Evolutionary conservation across 2,329 filamentous ascomycete species (phyloP).

Genomic region (Pseudopyricularia cyperi): DNA sequence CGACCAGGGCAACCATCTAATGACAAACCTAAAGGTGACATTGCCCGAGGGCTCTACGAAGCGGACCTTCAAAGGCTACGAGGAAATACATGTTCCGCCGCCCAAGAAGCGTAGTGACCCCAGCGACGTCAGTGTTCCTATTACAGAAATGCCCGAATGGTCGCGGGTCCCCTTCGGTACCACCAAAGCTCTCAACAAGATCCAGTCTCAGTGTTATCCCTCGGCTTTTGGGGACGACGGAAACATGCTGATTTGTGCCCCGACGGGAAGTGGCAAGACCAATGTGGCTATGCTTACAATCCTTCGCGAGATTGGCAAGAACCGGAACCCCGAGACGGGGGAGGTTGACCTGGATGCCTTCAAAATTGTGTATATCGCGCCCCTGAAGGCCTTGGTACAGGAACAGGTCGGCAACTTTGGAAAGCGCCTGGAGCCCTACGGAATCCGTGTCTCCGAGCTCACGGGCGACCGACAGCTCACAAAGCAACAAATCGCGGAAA

Average conservation of each 20-base stretch:
- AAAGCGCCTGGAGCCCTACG: conserved; percentile 77
- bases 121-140: conserved; percentile 68
- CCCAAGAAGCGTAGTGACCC: conserved; percentile 80
- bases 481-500: conserved; percentile 96
- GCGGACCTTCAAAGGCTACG: conserved; percentile 91
- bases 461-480: conserved; percentile 97
- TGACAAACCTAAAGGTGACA: conserved; percentile 96
- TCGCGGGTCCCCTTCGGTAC: conserved; percentile 73
- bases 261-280: conserved; percentile 94
- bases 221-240: conserved; percentile 87
- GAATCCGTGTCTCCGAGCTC: conserved; percentile 85
- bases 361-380: conserved; percentile 97
- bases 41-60: conserved; percentile 92
- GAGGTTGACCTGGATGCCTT: conserved; percentile 92
- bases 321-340: conserved; percentile 78
- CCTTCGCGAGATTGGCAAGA: conserved; percentile 90
- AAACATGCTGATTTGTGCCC: conserved; percentile 95
- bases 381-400: conserved; percentile 87
- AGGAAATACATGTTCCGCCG: conserved; percentile 92
- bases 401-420: conserved; percentile 98
- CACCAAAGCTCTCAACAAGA: conserved; percentile 80
- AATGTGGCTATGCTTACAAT: conserved; percentile 98
- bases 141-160: conserved; percentile 87
- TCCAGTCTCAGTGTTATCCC: conserved; percentile 88
- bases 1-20: conserved; percentile 95